Conservation (phyloP, 176 grass and related monocot genomes). For the Metroxylon sagu region DNA sequence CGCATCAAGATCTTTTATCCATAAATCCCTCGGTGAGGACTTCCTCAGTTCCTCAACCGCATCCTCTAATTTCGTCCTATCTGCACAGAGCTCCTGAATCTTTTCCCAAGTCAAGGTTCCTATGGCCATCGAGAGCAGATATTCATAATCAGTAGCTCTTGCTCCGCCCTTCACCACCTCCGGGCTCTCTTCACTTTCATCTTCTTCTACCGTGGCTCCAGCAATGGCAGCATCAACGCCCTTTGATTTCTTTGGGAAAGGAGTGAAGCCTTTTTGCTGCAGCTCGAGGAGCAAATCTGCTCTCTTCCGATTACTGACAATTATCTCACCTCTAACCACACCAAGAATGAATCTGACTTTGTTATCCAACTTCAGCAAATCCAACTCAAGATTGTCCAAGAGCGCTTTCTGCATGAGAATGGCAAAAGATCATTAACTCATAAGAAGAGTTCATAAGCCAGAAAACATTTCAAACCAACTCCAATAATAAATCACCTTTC, state of each 20-base stretch:
- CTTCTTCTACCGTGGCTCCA: conserved; percentile 41
- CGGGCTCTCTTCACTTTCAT: conserved; percentile 35
- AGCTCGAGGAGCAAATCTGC: conserved; percentile 67
- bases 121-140: conserved; percentile 75
- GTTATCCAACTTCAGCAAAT: conserved; percentile 53
- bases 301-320: conserved; percentile 70
- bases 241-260: conserved; percentile 63
- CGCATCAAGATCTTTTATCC: conserved; percentile 69
- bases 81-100: conserved; percentile 37
- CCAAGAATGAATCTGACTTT: conserved; percentile 66
- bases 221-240: conserved; percentile 33
- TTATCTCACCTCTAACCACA: conserved; percentile 45
- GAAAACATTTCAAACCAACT: neutral
- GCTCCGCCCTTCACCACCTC: conserved; percentile 21
- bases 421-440: neutral
- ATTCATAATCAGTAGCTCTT: conserved; percentile 59
- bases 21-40: conserved; percentile 38
- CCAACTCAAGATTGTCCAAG: conserved; percentile 45
- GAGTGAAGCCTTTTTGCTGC: conserved; percentile 31
- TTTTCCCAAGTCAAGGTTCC: conserved; percentile 80
- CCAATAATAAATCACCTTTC: conserved; percentile 47
- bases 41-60: conserved; percentile 40
- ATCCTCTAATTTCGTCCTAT: conserved; percentile 33
- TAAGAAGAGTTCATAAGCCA: neutral
- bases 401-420: conserved; percentile 35